A percentile compares a stretch with the other conserved stretches of the same genome.
Conservation (phyloP, 75 land plant species). For the Sequoia sempervirens region DNA sequence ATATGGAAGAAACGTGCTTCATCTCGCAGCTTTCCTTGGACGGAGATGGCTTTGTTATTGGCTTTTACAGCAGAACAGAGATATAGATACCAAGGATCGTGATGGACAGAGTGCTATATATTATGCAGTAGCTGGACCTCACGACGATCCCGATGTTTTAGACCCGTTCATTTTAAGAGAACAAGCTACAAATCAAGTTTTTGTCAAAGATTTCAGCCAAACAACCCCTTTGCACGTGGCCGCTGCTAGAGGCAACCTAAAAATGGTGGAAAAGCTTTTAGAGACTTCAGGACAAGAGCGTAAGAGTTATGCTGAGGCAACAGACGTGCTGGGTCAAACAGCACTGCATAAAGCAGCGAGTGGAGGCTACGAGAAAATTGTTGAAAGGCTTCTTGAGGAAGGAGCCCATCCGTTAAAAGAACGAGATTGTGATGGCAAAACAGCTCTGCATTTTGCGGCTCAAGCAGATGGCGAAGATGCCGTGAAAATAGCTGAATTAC, state of each 20-base stretch:
- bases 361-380: not conserved
- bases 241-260: not conserved
- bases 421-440: not conserved
- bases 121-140: not conserved
- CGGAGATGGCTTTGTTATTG: not conserved
- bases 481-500: not conserved
- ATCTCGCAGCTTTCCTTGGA: not conserved
- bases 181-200: not conserved
- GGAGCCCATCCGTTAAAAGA: not conserved
- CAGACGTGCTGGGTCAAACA: conserved; percentile 1
- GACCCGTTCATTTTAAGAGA: not conserved
- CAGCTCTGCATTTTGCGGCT: not conserved
- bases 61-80: not conserved
- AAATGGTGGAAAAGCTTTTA: not conserved
- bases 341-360: not conserved
- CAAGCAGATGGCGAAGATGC: not conserved
- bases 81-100: not conserved
- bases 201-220: not conserved
- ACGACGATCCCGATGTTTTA: not conserved
- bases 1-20: not conserved
- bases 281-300: not conserved
- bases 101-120: not conserved
- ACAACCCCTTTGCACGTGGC: not conserved
- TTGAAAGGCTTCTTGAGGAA: too few relatives aligned
- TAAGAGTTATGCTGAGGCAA: not conserved